Base-by-base conservation (phyloP, 2,329 filamentous ascomycete genomes). In the Colletotrichum caudatum region DNA sequence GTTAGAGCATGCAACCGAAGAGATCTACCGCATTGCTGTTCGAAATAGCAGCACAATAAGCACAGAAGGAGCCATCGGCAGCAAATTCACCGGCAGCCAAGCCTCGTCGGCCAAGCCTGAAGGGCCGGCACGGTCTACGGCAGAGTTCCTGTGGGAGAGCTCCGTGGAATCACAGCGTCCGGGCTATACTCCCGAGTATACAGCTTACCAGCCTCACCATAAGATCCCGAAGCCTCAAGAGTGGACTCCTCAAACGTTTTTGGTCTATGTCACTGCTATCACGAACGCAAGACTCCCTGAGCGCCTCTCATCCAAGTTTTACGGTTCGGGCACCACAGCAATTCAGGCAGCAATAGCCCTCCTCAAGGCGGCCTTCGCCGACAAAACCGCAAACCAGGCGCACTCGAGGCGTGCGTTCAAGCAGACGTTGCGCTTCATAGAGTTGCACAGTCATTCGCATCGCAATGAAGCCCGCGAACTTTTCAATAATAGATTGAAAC, bases 191-290 rank as follows among this genome's bases (percentile, higher is more conserved):
- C 14, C 8, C 9, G 3, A 20, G 5, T 74, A 65, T 46, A 26
- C 14, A 23, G 37, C 53, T 8, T 2, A n/a, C 3, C 14, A 35
- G 26, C 65, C 78, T 8, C 84, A 83, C 37, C 80, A 84, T 67
- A 75, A 82, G 53, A 81, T 84, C 11, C 78, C 81, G 0, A 77
- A 76, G 37, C 85, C 85, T 0, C 50, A 66, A 1, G 56, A 69
- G 1, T 87, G 86, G 85, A 84, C 84, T 4, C 77, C 76, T 58
- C 75, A 80, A 48, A 78, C 80, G 1, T 82, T 88, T 20, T 77
- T 83, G 59, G 71, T 76, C 2, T 87, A 87, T 73, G 78, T 88
- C 26, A 76, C 78, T 0, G 77, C 77, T 0, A 77, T 88, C n/a
- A 79, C 80, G 11, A 81, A 81, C 59, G 81, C 82, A 1, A 80